Conservation (phyloP, 306 rosid species). For the Ziziphus jujuba region DNA sequence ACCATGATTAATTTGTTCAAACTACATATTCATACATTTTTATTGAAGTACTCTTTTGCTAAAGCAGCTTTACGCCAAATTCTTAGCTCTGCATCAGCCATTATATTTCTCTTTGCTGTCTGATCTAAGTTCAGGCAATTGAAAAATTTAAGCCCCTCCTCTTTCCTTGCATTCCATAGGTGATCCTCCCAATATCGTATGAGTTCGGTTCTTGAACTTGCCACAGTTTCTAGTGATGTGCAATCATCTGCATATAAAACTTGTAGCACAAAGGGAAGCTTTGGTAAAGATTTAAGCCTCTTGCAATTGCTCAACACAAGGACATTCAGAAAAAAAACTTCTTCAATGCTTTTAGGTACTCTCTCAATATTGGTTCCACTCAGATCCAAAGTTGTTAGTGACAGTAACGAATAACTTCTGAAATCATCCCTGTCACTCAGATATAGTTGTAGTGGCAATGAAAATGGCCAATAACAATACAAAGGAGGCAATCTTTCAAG, state of each 20-base stretch:
- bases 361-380: conserved; percentile 1
- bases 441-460: too few species aligned
- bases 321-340: conserved; percentile 12
- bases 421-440: too few species aligned
- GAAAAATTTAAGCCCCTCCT: background rate
- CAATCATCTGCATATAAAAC: conserved; percentile 24
- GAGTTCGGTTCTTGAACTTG: too few species aligned
- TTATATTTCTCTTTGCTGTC: conserved; percentile 6
- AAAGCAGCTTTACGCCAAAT: too few species aligned
- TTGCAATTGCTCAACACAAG: conserved; percentile 9
- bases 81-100: too few species aligned
- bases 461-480: background rate
- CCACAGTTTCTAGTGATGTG: conserved; percentile 12
- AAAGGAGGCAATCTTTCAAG: conserved; percentile 5
- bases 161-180: too few species aligned
- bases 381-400: background rate
- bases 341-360: conserved; percentile 19
- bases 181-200: too few species aligned
- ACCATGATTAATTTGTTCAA: too few species aligned
- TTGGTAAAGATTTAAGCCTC: conserved; percentile 26
- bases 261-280: conserved; percentile 22
- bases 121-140: background rate
- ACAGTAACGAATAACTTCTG: background rate
- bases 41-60: too few species aligned
- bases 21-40: too few species aligned